A percentile compares a stretch with the other conserved stretches of the same genome.
Conservation (phyloP, 1,284 basidiomycete genomes). For the Leccinum griseonigrum region DNA sequence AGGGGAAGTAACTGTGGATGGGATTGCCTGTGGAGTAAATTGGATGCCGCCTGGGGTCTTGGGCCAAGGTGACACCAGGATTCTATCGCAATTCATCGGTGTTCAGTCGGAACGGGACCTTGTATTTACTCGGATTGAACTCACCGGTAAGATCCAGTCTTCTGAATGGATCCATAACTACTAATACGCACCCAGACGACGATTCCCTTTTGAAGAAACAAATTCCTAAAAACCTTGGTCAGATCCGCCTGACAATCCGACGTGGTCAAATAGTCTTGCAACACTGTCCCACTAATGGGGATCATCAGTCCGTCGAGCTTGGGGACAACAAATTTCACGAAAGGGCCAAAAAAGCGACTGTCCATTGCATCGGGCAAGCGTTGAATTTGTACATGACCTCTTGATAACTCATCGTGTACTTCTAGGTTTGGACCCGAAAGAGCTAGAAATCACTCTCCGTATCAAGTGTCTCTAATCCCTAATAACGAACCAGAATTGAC, state of each 20-base stretch:
- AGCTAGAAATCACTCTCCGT: background rate
- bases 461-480: background rate
- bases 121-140: slow-evolving; percentile 16
- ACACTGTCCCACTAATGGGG: background rate
- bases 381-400: background rate
- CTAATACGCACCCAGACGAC: slow-evolving; percentile 15
- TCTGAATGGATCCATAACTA: background rate
- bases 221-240: slow-evolving; percentile 7
- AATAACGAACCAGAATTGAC: slow-evolving; percentile 4
- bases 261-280: background rate
- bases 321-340: slow-evolving; percentile 8
- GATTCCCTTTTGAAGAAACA: slow-evolving; percentile 15
- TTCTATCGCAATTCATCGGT: background rate
- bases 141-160: slow-evolving; percentile 8
- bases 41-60: background rate
- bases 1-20: slow-evolving; percentile 5
- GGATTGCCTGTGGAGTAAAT: rapidly evolving
- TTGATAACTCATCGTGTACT: background rate
- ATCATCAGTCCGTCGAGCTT: background rate
- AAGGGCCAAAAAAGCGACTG: slow-evolving; percentile 14
- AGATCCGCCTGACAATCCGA: slow-evolving; percentile 8
- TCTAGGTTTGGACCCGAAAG: slow-evolving; percentile 12
- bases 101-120: slow-evolving; percentile 1
- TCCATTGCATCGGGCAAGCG: slow-evolving; percentile 9
- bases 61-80: background rate